Percentiles rank a stretch among this genome's conserved stretches.
Conservation (phyloP, 2,329 filamentous ascomycete genomes). For the Ascochyta viciae-villosae region DNA sequence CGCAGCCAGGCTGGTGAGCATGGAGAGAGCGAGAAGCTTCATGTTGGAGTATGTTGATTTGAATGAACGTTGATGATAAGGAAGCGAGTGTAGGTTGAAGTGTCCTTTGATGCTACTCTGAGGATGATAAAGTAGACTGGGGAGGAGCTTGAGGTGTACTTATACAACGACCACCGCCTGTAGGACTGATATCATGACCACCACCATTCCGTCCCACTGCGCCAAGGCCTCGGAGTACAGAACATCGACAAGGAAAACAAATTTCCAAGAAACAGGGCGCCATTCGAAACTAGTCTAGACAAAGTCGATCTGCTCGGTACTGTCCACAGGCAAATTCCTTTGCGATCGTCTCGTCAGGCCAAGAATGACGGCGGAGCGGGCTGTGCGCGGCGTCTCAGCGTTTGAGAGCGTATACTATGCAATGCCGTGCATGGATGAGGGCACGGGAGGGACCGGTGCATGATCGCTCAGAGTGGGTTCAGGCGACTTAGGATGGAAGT, state of each 20-base stretch:
- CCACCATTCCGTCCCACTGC: neutral
- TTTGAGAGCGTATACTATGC: neutral
- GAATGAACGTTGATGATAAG: neutral
- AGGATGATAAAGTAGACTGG: too few relatives aligned
- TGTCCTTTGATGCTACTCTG: neutral
- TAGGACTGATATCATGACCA: neutral
- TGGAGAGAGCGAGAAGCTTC: slow-evolving; percentile 29
- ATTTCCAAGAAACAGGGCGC: neutral
- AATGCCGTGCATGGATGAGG: slow-evolving; percentile 3
- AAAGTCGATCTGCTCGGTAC: too few relatives aligned
- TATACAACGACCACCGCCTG: neutral
- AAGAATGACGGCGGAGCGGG: neutral
- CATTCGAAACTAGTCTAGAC: too few relatives aligned
- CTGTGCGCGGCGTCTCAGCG: slow-evolving; percentile 1
- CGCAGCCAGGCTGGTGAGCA: slow-evolving; percentile 20
- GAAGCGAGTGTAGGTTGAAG: neutral
- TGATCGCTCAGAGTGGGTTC: neutral
- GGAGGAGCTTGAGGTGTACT: neutral
- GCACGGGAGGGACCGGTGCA: slow-evolving; percentile 1
- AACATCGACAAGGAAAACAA: neutral
- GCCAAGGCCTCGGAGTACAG: neutral
- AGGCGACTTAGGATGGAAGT: neutral
- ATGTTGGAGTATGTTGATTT: slow-evolving; percentile 16
- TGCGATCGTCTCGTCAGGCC: neutral
- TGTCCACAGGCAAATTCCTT: neutral